Evolutionary conservation across 306 rosid genomes (phyloP).

Genomic region (Rosa multiflora): DNA sequence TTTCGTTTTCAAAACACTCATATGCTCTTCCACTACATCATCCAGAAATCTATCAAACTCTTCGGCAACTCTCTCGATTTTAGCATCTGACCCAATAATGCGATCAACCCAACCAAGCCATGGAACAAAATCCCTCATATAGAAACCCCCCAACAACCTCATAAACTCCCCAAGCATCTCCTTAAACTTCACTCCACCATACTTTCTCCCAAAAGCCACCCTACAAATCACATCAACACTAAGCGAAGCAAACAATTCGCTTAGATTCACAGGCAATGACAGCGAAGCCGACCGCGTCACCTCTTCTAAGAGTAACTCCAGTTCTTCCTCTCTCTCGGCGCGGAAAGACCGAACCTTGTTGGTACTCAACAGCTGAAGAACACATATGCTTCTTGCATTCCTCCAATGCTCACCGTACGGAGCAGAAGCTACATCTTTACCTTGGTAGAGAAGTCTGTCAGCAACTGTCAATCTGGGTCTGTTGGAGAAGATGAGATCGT

Average conservation of each 20-base stretch:
- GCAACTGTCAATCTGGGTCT: not conserved
- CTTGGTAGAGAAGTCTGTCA: slow-evolving; percentile 14
- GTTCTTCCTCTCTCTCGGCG: slow-evolving; percentile 30
- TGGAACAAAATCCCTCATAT: slow-evolving; percentile 49
- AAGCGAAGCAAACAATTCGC: slow-evolving; percentile 25
- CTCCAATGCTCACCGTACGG: slow-evolving; percentile 48
- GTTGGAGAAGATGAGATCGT: slow-evolving; percentile 31
- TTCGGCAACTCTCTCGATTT: slow-evolving; percentile 37
- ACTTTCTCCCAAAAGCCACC: slow-evolving; percentile 55
- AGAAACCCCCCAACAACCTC: slow-evolving; percentile 34
- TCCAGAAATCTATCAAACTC: slow-evolving; percentile 46
- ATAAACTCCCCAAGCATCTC: slow-evolving; percentile 29
- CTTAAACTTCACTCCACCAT: slow-evolving; percentile 30
- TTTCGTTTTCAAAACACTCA: not conserved
- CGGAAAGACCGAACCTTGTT: slow-evolving; percentile 36
- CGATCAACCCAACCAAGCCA: slow-evolving; percentile 47
- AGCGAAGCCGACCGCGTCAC: slow-evolving; percentile 22
- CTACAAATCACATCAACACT: slow-evolving; percentile 45
- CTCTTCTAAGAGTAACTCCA: slow-evolving; percentile 4
- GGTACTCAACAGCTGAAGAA: slow-evolving; percentile 33
- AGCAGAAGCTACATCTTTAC: slow-evolving; percentile 17
- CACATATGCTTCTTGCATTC: slow-evolving; percentile 27
- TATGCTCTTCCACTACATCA: slow-evolving; percentile 47
- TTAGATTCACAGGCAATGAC: slow-evolving; percentile 31
- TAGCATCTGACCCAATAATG: slow-evolving; percentile 37